phyloP scores from a whole-genome alignment of 139 green algal species.

The Chlamydomonas eustigma region DNA sequence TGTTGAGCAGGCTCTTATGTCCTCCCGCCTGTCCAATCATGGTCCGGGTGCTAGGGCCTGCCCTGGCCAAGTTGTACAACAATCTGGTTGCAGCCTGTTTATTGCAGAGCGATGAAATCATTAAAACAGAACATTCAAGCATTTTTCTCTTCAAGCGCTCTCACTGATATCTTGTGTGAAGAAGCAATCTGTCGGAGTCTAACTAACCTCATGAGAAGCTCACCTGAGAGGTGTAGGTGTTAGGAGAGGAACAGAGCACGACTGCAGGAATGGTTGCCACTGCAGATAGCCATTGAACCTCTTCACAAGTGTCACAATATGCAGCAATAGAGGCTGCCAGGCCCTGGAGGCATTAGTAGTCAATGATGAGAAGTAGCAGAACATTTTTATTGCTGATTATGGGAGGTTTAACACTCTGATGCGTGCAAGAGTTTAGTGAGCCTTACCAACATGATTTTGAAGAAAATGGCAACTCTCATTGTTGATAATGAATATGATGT shows the following conservation, averaged over 20 bases:
- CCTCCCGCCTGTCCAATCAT: background rate
- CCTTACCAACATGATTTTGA: no score
- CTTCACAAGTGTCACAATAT: slow-evolving; percentile 27
- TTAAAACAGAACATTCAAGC: no score
- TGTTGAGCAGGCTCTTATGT: slow-evolving; percentile 11
- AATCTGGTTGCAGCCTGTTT: slow-evolving; percentile 31
- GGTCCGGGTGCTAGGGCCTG: slow-evolving; percentile 15
- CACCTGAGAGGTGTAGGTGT: slow-evolving; percentile 30
- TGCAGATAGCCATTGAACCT: slow-evolving; percentile 34
- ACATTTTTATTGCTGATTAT: no score
- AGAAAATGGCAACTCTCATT: no score
- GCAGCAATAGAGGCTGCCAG: slow-evolving; percentile 34
- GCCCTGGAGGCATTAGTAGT: slow-evolving; percentile 19
- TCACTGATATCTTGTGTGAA: no score
- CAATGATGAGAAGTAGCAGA: no score
- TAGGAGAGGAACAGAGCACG: slow-evolving; percentile 18
- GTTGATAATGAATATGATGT: no score
- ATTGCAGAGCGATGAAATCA: no score
- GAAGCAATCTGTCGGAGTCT: no score
- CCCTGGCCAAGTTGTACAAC: slow-evolving; percentile 33
- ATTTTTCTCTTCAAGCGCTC: no score
- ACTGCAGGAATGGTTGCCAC: slow-evolving; percentile 15
- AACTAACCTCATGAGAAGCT: slow-evolving; percentile 1
- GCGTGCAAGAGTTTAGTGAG: no score
- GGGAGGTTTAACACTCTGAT: no score